Evolutionary conservation across 108 stramenopile genomes (phyloP), one percentile per base, ranked within the genome.

Genomic region (Cyclotella cryptica): DNA sequence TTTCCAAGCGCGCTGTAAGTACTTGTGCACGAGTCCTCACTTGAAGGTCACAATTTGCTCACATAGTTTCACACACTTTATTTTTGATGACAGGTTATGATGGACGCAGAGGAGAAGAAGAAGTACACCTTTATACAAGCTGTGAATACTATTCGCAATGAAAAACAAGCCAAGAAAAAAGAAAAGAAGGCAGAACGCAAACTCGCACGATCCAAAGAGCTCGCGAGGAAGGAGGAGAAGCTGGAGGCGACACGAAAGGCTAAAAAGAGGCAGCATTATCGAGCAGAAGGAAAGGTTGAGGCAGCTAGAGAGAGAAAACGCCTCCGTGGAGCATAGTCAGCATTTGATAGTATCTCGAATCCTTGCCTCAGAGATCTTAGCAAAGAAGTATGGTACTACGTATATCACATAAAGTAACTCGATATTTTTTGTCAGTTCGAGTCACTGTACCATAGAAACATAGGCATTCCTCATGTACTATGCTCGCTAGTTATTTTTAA

Each of bases 51-150:
- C 19, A 43, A 30, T 28, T 30, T 55, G 28, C 29, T 15, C 78
- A 73, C 45, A n/a, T 69, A 24, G 24, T 57, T 68, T 51, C 39
- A 3, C 9, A 59, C 53, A 12, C 10, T 26, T 24, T 41, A n/a
- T 51, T 62, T 63, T 22, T 27, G 27, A 35, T 52, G 11, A 51
- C 59, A 77, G 81, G 77, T 92, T 27, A 86, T 93, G 9, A 87
- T 93, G 92, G 93, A 95, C 12, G 72, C 82, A 28, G 89, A 81
- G 21, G 94, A 95, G 55, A 89, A 88, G 84, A 90, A 88, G 68
- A 93, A 94, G 64, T 75, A 84, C 47, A 86, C 90, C 17, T 93
- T 95, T 60, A 43, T 97, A 4, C 96, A 97, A 71, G 92, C 92
- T 8, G 63, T 97, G 18, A 91, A 89, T 54, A 92, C 92, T 3